phyloP scores from a whole-genome alignment of 768 basidiomycete species.

The Postia placenta region DNA sequence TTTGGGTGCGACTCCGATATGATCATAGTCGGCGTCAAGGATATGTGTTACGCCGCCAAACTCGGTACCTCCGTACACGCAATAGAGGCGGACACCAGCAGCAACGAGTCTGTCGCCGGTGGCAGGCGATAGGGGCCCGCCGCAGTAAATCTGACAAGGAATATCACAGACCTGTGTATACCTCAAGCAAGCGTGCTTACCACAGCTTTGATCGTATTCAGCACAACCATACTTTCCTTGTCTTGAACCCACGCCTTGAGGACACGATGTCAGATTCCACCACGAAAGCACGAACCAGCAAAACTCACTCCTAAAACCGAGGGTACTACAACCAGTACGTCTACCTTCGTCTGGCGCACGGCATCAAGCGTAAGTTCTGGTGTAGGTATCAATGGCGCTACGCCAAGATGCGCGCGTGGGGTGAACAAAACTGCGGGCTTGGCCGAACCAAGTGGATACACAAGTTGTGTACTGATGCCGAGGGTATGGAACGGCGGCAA shows the following conservation, averaged over 20 bases:
- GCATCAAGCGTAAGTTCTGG: not conserved
- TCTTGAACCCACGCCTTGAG: not conserved
- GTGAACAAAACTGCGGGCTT: constrained; percentile 12
- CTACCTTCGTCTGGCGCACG: not conserved
- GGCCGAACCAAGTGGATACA: constrained; percentile 8
- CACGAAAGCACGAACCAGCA: too few species aligned
- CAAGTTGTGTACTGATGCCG: constrained; percentile 1
- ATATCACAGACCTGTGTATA: not conserved
- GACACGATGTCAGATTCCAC: not conserved
- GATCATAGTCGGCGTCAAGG: not conserved
- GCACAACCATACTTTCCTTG: not conserved
- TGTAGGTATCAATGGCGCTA: constrained; percentile 17
- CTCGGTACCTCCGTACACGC: constrained; percentile 11
- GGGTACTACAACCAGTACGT: not conserved
- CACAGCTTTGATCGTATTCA: not conserved
- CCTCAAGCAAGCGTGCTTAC: not conserved
- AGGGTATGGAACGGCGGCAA: constrained; percentile 3
- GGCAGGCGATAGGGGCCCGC: constrained; percentile 9
- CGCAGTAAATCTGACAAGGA: constrained; percentile 6
- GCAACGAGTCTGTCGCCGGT: constrained; percentile 7
- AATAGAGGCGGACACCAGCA: constrained; percentile 7
- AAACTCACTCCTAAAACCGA: not conserved
- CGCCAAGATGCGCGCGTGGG: constrained; percentile 8
- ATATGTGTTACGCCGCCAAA: constrained; percentile 1
- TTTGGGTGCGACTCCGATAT: not conserved